Conservation (phyloP, 352 stramenopile genomes). For the Plasmopara halstedii region DNA sequence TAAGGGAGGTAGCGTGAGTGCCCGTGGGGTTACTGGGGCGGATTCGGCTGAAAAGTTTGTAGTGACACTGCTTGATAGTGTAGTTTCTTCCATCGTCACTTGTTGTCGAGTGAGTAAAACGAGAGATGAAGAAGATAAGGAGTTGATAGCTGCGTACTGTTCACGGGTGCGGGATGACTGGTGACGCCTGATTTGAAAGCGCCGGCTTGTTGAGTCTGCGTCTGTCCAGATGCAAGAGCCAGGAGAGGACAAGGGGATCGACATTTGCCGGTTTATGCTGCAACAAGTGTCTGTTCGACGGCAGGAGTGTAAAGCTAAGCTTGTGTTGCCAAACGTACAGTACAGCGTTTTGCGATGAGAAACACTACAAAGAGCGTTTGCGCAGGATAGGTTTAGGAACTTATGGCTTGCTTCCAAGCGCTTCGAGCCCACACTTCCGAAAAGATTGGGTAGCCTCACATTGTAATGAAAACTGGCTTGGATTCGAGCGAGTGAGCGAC, state of each 20-base stretch:
- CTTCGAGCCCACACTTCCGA: no score
- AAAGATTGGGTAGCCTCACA: slow-evolving; percentile 8
- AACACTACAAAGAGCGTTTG: slow-evolving; percentile 10
- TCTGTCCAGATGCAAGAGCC: slow-evolving; percentile 13
- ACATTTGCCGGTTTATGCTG: slow-evolving; percentile 21
- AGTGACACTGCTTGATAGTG: slow-evolving; percentile 2
- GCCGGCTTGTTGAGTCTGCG: slow-evolving; percentile 28
- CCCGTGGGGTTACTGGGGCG: background rate
- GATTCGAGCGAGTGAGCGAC: background rate
- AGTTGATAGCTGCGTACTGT: slow-evolving; percentile 12
- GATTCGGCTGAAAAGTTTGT: slow-evolving; percentile 1
- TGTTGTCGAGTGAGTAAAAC: slow-evolving; percentile 16
- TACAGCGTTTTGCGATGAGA: slow-evolving; percentile 1
- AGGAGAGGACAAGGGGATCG: slow-evolving; percentile 22
- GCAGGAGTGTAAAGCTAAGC: background rate
- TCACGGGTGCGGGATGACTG: slow-evolving; percentile 15
- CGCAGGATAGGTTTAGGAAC: slow-evolving; percentile 5
- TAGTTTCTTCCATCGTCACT: slow-evolving; percentile 20
- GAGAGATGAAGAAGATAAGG: slow-evolving; percentile 16
- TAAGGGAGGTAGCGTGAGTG: slow-evolving; percentile 9
- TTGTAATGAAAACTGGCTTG: background rate
- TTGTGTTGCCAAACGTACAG: background rate
- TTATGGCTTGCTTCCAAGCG: slow-evolving; percentile 3
- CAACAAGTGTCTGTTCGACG: slow-evolving; percentile 2
- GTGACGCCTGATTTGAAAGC: slow-evolving; percentile 25